Evolutionary conservation across 2,329 filamentous ascomycete species (phyloP).

Genomic region (Clarireedia hainanense): DNA sequence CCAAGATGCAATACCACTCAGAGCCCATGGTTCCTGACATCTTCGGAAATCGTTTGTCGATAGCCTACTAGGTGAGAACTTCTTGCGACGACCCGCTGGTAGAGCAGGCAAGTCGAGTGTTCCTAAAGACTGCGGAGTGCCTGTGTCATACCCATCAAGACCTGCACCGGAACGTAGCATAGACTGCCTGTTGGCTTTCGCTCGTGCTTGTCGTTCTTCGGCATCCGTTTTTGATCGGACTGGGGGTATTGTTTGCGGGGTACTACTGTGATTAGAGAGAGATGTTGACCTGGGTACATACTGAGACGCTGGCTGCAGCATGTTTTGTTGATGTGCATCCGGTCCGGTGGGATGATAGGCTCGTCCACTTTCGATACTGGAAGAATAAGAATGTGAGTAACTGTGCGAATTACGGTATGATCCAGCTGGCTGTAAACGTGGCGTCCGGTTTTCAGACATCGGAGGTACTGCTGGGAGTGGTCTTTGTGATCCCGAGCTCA

Average conservation of each 20-base stretch:
- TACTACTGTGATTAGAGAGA: constrained; percentile 71
- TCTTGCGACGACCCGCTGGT: constrained; percentile 69
- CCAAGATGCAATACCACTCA: constrained; percentile 83
- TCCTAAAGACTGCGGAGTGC: constrained; percentile 43
- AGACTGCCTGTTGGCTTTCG: constrained; percentile 43
- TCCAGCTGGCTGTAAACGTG: constrained; percentile 43
- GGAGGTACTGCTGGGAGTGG: constrained; percentile 55
- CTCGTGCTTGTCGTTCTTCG: constrained; percentile 52
- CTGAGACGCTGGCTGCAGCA: constrained; percentile 29
- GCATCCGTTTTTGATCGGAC: constrained; percentile 90
- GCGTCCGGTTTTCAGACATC: constrained; percentile 37
- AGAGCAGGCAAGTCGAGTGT: constrained; percentile 78
- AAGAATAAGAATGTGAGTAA: constrained; percentile 38
- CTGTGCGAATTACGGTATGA: constrained; percentile 47
- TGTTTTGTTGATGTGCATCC: constrained; percentile 36
- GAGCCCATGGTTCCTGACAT: constrained; percentile 85
- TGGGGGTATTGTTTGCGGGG: constrained; percentile 72
- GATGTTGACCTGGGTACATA: constrained; percentile 69
- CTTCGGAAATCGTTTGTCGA: constrained; percentile 72
- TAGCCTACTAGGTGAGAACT: constrained; percentile 80
- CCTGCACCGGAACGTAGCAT: constrained; percentile 42
- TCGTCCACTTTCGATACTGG: constrained; percentile 37
- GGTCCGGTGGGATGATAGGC: constrained; percentile 23
- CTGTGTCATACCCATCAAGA: constrained; percentile 50
- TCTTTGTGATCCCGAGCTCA: constrained; percentile 53